Evolutionary conservation across 768 basidiomycete genomes (phyloP).

Genomic region (Mycena galericulata): DNA sequence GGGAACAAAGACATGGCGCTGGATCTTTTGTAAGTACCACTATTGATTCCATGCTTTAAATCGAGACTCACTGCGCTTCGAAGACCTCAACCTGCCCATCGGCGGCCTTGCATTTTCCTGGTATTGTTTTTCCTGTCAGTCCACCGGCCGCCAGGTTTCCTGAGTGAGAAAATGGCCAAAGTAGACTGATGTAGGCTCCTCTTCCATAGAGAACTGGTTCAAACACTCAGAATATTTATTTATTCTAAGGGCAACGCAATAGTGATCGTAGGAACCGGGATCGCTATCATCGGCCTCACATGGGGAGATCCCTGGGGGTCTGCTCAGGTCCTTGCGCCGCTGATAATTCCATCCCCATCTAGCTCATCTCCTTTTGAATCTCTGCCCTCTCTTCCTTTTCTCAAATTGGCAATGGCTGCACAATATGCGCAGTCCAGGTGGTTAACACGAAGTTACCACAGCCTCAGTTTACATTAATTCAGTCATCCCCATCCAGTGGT

Average conservation of each 20-base stretch:
- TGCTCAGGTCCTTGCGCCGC: conserved; percentile 52
- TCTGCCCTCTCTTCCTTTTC: too few species aligned
- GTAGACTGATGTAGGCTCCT: conserved; percentile 51
- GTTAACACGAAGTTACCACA: too few species aligned
- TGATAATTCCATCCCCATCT: too few species aligned
- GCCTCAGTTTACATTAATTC: too few species aligned
- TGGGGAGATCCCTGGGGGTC: conserved; percentile 58
- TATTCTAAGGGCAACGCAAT: conserved; percentile 53
- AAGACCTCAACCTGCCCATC: conserved; percentile 52
- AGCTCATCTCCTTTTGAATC: too few species aligned
- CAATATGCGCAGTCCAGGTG: too few species aligned
- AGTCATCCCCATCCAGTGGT: too few species aligned
- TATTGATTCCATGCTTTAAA: conserved; percentile 9
- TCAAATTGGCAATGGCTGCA: too few species aligned
- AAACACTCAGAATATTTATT: not conserved
- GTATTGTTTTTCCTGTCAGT: conserved; percentile 38
- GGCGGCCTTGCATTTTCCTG: conserved; percentile 37
- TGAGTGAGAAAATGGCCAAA: conserved; percentile 42
- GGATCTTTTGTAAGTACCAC: conserved; percentile 46
- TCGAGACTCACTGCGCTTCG: not conserved
- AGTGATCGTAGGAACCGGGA: conserved; percentile 45
- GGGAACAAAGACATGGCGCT: conserved; percentile 45
- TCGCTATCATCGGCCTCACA: conserved; percentile 51
- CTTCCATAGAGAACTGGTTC: not conserved
- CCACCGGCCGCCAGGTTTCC: conserved; percentile 42